A percentile compares a stretch with the other conserved stretches of the same genome.
Evolutionary conservation across 2,329 filamentous ascomycete species (phyloP).

Genomic region (Stachybotrys chartarum): DNA sequence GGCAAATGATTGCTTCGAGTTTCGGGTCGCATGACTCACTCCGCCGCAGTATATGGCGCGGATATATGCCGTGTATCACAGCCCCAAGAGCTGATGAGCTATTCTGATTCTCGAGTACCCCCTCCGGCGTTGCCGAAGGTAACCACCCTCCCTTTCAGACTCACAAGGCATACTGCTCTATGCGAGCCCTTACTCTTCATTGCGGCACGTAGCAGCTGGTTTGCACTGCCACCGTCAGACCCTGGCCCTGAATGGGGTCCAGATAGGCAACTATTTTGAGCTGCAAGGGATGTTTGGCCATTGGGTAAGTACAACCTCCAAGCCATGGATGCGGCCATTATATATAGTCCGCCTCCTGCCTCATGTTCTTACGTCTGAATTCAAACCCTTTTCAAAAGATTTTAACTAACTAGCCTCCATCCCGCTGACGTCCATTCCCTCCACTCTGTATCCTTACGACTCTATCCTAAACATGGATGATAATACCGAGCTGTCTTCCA

Average conservation of each 20-base stretch:
- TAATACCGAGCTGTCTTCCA: background rate
- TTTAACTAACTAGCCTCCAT: background rate
- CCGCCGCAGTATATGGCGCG: background rate
- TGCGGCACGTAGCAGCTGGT: background rate
- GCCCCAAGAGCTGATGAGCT: background rate
- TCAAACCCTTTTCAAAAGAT: background rate
- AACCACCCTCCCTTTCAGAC: background rate
- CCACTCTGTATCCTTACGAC: background rate
- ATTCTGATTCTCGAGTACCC: background rate
- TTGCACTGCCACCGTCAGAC: background rate
- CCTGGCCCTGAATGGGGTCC: background rate
- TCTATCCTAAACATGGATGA: background rate
- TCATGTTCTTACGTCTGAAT: background rate
- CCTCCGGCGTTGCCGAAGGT: background rate
- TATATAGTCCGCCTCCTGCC: background rate
- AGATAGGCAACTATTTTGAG: background rate
- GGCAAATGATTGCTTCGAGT: background rate
- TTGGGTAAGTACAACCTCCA: background rate
- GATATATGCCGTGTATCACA: background rate
- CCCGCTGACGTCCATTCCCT: background rate
- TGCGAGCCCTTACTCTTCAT: background rate
- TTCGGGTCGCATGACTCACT: background rate
- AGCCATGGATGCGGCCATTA: background rate
- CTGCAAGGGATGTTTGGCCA: background rate
- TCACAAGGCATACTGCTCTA: background rate